phyloP scores from a whole-genome alignment of 306 rosid species.

The Sophora flavescens region DNA sequence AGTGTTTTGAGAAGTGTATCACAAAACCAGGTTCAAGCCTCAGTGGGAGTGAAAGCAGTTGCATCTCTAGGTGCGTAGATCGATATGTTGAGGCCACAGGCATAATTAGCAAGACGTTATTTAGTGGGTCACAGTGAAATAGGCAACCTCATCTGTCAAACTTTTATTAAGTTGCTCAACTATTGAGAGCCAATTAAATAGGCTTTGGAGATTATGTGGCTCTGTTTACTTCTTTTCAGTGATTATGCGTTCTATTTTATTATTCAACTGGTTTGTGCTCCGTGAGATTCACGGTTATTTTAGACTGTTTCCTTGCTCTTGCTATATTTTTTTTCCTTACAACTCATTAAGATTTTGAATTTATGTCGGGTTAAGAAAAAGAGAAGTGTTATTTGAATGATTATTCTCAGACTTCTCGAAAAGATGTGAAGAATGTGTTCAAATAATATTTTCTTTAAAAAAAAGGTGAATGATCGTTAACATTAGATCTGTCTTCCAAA shows the following conservation, averaged over 20 bases:
- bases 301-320: conserved; percentile 3
- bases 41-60: conserved; percentile 87
- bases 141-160: conserved; percentile 5
- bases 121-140: conserved; percentile 60
- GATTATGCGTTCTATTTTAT: conserved; percentile 26
- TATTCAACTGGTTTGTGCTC: conserved; percentile 2
- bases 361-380: not conserved
- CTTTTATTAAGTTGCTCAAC: not conserved
- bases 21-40: conserved; percentile 95
- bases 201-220: conserved; percentile 25
- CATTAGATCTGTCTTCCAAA: not conserved
- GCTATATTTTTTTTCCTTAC: not conserved
- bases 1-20: conserved; percentile 92
- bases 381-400: not conserved
- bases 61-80: conserved; percentile 91
- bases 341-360: not conserved
- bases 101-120: conserved; percentile 77
- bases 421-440: not conserved
- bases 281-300: conserved; percentile 11
- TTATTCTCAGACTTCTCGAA: too few relatives aligned
- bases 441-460: too few relatives aligned
- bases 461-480: not conserved
- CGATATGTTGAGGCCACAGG: conserved; percentile 98
- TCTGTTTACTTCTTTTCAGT: not conserved
- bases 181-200: conserved; percentile 27